Percentiles rank a stretch among this genome's conserved stretches.
phyloP scores from a whole-genome alignment of 2,329 filamentous ascomycete genomes.

The Beauveria scarabaeidicola region DNA sequence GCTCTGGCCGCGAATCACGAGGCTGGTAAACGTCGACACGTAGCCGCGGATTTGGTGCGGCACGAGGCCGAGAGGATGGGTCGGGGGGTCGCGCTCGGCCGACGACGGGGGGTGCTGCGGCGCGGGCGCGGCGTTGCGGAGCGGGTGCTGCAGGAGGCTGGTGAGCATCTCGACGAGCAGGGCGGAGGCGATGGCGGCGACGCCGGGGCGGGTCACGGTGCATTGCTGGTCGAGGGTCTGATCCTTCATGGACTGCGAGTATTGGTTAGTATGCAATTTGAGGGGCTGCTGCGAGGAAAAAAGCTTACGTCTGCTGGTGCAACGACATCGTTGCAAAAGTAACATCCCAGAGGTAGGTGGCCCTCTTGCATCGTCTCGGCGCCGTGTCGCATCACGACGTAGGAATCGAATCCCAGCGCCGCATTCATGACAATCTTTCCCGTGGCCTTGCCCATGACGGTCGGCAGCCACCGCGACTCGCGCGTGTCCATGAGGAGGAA shows the following conservation, averaged over 20 bases:
- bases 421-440: slow-evolving; percentile 97
- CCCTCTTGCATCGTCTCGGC: slow-evolving; percentile 48
- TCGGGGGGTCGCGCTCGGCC: slow-evolving; percentile 42
- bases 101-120: slow-evolving; percentile 34
- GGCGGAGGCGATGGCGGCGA: slow-evolving; percentile 86
- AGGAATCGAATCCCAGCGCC: slow-evolving; percentile 91
- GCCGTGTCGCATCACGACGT: slow-evolving; percentile 94
- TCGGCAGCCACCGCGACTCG: slow-evolving; percentile 91
- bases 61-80: slow-evolving; percentile 59
- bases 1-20: slow-evolving; percentile 63
- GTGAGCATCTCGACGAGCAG: slow-evolving; percentile 84
- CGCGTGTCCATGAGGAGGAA: slow-evolving; percentile 97
- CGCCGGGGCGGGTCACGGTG: slow-evolving; percentile 88
- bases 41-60: slow-evolving; percentile 78
- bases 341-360: slow-evolving; percentile 75
- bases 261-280: slow-evolving; percentile 6
- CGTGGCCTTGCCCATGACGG: slow-evolving; percentile 86
- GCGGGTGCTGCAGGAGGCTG: slow-evolving; percentile 79
- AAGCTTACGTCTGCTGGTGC: slow-evolving; percentile 78
- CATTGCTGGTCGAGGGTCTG: slow-evolving; percentile 96
- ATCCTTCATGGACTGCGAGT: slow-evolving; percentile 72
- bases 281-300: background rate
- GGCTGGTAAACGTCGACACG: slow-evolving; percentile 63
- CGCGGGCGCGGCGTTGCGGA: slow-evolving; percentile 54
- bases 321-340: slow-evolving; percentile 98